These are phyloP conservation scores for Trichocomaceae sp. DNA, from an alignment of 2,329 filamentous ascomycete genomes.

Conservation along the genomic window DNA sequence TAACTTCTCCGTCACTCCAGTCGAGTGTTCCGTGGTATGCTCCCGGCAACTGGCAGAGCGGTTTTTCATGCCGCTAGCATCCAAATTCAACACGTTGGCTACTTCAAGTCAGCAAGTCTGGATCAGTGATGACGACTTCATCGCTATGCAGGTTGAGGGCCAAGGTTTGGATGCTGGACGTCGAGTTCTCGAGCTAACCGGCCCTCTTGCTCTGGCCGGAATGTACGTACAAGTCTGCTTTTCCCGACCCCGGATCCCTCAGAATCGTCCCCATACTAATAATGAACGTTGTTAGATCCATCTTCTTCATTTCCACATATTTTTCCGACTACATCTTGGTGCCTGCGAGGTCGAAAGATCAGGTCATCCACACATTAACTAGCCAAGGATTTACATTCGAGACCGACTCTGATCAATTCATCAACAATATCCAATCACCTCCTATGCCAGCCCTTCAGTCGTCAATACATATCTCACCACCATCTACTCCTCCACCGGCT, in stretches of 20 bases:
- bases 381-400: slow-evolving; percentile 79
- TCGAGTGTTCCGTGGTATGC: slow-evolving; percentile 90
- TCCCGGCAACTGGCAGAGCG: slow-evolving; percentile 65
- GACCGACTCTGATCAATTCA: slow-evolving; percentile 60
- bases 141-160: slow-evolving; percentile 82
- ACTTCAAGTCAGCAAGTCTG: slow-evolving; percentile 49
- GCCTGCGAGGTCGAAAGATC: slow-evolving; percentile 64
- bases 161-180: slow-evolving; percentile 87
- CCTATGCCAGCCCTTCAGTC: slow-evolving; percentile 27
- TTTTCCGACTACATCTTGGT: slow-evolving; percentile 96
- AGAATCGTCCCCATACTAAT: slow-evolving; percentile 12
- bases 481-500: slow-evolving; percentile 68
- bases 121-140: slow-evolving; percentile 76
- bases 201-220: slow-evolving; percentile 80
- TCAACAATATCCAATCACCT: slow-evolving; percentile 47
- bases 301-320: slow-evolving; percentile 98
- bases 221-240: slow-evolving; percentile 49
- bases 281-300: slow-evolving; percentile 50
- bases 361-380: slow-evolving; percentile 70
- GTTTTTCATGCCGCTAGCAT: slow-evolving; percentile 68
- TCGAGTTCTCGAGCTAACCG: slow-evolving; percentile 84
- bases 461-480: slow-evolving; percentile 31
- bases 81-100: slow-evolving; percentile 48
- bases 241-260: neutral
- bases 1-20: slow-evolving; percentile 85